Evolutionary conservation across 2,329 filamentous ascomycete species (phyloP).

Genomic region (Cladosporium sp.): DNA sequence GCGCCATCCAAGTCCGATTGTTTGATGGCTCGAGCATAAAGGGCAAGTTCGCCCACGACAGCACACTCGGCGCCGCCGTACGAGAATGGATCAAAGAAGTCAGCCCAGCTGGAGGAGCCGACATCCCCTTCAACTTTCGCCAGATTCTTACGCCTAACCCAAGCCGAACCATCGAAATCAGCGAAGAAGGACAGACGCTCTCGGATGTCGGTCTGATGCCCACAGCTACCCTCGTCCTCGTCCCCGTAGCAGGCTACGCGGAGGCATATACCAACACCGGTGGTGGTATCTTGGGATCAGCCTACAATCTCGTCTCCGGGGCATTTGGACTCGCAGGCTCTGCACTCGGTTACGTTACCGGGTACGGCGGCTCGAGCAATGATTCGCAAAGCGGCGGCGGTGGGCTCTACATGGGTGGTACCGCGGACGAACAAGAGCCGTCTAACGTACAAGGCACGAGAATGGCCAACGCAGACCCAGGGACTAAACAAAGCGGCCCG

Average conservation of each 20-base stretch:
- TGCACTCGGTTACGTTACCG: constrained; percentile 26
- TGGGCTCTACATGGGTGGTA: constrained; percentile 25
- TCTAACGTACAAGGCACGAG: constrained; percentile 22
- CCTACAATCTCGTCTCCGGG: constrained; percentile 32
- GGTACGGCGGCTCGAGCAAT: constrained; percentile 13
- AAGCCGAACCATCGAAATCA: constrained; percentile 67
- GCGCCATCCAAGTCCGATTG: constrained; percentile 67
- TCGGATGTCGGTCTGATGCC: constrained; percentile 69
- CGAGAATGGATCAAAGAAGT: constrained; percentile 70
- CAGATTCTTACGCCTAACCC: constrained; percentile 76
- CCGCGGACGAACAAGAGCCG: constrained; percentile 19
- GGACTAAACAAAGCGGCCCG: constrained; percentile 12
- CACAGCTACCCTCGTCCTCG: constrained; percentile 76
- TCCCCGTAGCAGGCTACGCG: constrained; percentile 62
- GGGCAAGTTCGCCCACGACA: constrained; percentile 57
- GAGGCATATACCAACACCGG: constrained; percentile 51
- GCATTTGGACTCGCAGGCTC: constrained; percentile 33
- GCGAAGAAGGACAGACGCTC: constrained; percentile 68
- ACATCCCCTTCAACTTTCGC: constrained; percentile 72
- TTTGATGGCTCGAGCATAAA: constrained; percentile 81
- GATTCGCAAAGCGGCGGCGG: constrained; percentile 1
- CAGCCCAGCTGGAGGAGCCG: constrained; percentile 38
- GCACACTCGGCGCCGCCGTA: constrained; percentile 63
- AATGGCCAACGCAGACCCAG: constrained; percentile 17
- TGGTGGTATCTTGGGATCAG: constrained; percentile 31